These are phyloP conservation scores for Coniosporium tulheliwenetii DNA, from an alignment of 2,329 filamentous ascomycete species.

Conservation along the genomic window DNA sequence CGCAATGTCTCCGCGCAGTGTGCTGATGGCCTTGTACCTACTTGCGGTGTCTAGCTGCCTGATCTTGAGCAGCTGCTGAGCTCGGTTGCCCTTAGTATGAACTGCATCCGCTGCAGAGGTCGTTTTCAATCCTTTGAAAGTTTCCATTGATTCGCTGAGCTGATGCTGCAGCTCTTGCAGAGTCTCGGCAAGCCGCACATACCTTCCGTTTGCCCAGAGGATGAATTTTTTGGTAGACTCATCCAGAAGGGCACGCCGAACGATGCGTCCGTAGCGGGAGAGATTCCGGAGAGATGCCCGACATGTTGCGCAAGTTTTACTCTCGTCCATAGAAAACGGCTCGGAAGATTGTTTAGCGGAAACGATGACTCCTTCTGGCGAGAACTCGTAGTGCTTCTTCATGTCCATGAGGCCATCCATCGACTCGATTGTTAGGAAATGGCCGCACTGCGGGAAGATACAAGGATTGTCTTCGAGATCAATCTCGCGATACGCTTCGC, in stretches of 20 bases:
- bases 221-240: constrained; percentile 50
- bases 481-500: constrained; percentile 39
- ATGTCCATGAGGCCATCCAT: constrained; percentile 49
- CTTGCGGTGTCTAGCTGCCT: constrained; percentile 2
- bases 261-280: constrained; percentile 45
- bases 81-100: constrained; percentile 1
- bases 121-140: not conserved
- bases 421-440: constrained; percentile 42
- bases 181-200: constrained; percentile 21
- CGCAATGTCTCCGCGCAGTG: constrained; percentile 8
- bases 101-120: constrained; percentile 1
- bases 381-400: constrained; percentile 29
- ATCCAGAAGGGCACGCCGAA: constrained; percentile 44
- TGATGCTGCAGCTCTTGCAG: constrained; percentile 11
- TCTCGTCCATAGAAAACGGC: constrained; percentile 33
- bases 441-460: constrained; percentile 47
- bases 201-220: constrained; percentile 31
- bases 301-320: constrained; percentile 43
- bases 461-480: constrained; percentile 44
- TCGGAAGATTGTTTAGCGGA: constrained; percentile 20
- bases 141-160: constrained; percentile 1
- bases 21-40: constrained; percentile 6
- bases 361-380: constrained; percentile 17
- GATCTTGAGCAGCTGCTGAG: constrained; percentile 4
- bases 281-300: constrained; percentile 42